Evolutionary conservation across 2,329 filamentous ascomycete genomes (phyloP).

Genomic region (Epichloe festucae): DNA sequence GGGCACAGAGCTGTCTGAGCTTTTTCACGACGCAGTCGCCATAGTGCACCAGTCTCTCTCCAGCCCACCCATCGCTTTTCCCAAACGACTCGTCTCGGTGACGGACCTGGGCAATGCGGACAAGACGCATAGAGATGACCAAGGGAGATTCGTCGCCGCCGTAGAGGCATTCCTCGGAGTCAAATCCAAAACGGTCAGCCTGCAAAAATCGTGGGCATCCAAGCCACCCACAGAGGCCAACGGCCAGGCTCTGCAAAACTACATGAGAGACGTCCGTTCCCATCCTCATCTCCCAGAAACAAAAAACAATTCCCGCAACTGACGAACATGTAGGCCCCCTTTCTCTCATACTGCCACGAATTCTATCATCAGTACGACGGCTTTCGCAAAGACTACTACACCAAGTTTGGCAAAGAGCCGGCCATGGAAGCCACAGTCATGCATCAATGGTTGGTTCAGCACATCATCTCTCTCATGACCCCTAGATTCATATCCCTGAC

Average conservation of each 20-base stretch:
- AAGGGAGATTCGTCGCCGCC: conserved; percentile 12
- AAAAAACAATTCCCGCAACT: background rate
- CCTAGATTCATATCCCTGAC: background rate
- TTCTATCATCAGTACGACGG: conserved; percentile 18
- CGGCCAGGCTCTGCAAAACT: conserved; percentile 13
- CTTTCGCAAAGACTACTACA: conserved; percentile 15
- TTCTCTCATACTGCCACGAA: conserved; percentile 19
- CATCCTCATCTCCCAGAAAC: background rate
- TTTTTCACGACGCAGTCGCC: conserved; percentile 11
- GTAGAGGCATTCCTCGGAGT: conserved; percentile 13
- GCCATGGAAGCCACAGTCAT: conserved; percentile 17
- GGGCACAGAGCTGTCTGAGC: conserved; percentile 13
- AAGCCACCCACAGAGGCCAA: conserved; percentile 12
- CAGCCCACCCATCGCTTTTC: background rate
- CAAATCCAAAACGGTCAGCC: conserved; percentile 9
- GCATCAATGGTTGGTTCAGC: conserved; percentile 17
- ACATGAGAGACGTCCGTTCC: conserved; percentile 16
- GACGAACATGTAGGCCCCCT: conserved; percentile 13
- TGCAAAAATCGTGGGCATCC: conserved; percentile 11
- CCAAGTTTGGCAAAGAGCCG: conserved; percentile 12
- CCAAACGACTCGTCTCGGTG: conserved; percentile 14
- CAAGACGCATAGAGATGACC: conserved; percentile 4
- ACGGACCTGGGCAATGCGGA: conserved; percentile 11
- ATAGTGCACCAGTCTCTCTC: conserved; percentile 6
- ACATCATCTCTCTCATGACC: background rate